Evolutionary conservation across 345 rosid genomes (phyloP), one percentile per base, ranked within the genome.

Genomic region (Eucalyptus viminalis): DNA sequence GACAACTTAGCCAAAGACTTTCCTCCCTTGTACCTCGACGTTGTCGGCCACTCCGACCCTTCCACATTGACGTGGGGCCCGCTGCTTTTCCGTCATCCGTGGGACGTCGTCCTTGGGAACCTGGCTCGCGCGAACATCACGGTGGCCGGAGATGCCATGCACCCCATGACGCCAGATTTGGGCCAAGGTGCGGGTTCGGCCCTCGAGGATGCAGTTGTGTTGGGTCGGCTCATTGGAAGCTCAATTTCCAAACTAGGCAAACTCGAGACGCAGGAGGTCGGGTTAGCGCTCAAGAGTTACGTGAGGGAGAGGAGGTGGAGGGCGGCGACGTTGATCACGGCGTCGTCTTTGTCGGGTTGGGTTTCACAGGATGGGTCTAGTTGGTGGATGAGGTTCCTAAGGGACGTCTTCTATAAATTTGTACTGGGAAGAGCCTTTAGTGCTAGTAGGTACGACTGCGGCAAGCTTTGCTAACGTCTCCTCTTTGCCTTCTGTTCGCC

Each of bases 81-180:
- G 19, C 86, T 93, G 60, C 62, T 87, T 87, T 85, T 91, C 6
- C 90, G 94, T 60, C 40, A 87, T n/a, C 95, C 95, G 3, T 94
- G 95, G 94, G 54, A 91, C 15, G 34, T 95, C 25, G 4, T 92
- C 4, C 60, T 91, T 14, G 92, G 92, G 60, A 92, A 87, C 15
- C 80, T 92, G 29, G 89, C 91, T 83, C 90, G 88, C 45, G 91
- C 89, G 17, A 93, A 91, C 51, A 54, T 94, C 6, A 91, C 92
- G 3, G 94, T 94, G n/a, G 94, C 92, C 0, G 95, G 96, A 2
- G 95, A 95, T 14, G 96, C 95, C 37, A 93, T 93, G 92, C 96
- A 95, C 44, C 93, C 94, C 9, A 94, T 91, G 93, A 95, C 93
- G 1, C 95, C 94, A 40, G 93, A 94, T 50, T 88, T 94, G 2